phyloP scores from a whole-genome alignment of 306 rosid genomes.

The Vigna hirtella region DNA sequence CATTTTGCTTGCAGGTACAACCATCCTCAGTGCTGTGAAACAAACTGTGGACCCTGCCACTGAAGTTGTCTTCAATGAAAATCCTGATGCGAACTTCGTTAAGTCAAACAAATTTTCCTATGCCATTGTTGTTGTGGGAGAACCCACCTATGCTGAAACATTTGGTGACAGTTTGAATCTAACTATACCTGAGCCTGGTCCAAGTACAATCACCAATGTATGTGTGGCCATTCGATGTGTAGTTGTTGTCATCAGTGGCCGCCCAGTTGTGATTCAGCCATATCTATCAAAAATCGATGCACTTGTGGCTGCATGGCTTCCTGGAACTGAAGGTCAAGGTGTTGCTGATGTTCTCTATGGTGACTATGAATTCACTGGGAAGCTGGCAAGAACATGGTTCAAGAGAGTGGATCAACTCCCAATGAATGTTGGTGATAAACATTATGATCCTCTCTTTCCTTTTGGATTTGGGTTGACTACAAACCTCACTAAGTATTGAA shows the following conservation, averaged over 20 bases:
- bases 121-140: slow-evolving; percentile 90
- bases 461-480: slow-evolving; percentile 49
- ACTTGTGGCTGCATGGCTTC: slow-evolving; percentile 97
- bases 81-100: slow-evolving; percentile 67
- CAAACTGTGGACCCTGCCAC: slow-evolving; percentile 71
- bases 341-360: slow-evolving; percentile 47
- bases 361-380: slow-evolving; percentile 45
- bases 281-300: slow-evolving; percentile 70
- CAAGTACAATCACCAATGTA: slow-evolving; percentile 71
- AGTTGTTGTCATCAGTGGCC: slow-evolving; percentile 80
- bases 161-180: slow-evolving; percentile 79
- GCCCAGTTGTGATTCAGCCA: slow-evolving; percentile 87
- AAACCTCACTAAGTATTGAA: slow-evolving; percentile 31
- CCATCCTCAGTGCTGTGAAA: slow-evolving; percentile 79
- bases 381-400: slow-evolving; percentile 50
- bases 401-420: slow-evolving; percentile 48
- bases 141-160: slow-evolving; percentile 84
- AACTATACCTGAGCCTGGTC: slow-evolving; percentile 77
- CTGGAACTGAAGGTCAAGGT: slow-evolving; percentile 69
- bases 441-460: slow-evolving; percentile 50
- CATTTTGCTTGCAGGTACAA: slow-evolving; percentile 64
- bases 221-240: slow-evolving; percentile 70
- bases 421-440: slow-evolving; percentile 52
- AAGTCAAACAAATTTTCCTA: slow-evolving; percentile 68
- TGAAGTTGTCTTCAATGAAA: slow-evolving; percentile 74